Conservation (phyloP, 257 asterid genomes). For the Galeopsis tetrahit region DNA sequence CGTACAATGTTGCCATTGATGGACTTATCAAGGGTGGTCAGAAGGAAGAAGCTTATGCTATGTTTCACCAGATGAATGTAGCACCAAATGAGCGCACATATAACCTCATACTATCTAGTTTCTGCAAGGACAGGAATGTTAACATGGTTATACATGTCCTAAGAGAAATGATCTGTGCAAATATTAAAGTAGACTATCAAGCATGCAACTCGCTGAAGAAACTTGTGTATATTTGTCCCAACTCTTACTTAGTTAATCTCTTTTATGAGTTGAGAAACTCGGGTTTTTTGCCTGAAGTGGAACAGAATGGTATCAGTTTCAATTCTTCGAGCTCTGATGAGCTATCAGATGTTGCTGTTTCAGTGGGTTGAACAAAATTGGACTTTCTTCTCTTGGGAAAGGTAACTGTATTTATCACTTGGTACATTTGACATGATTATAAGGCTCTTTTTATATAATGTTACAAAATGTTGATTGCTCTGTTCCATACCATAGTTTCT, state of each 20-base stretch:
- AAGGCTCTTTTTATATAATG: not conserved
- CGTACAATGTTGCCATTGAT: conserved; percentile 56
- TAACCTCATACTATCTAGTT: conserved; percentile 55
- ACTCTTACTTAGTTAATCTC: conserved; percentile 19
- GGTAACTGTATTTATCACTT: not conserved
- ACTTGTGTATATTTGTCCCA: not conserved
- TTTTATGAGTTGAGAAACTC: conserved; percentile 39
- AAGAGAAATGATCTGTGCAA: conserved; percentile 53
- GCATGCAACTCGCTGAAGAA: not conserved
- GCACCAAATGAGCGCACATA: conserved; percentile 52
- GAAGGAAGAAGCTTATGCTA: conserved; percentile 54
- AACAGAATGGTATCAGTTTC: conserved; percentile 3
- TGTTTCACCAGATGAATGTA: conserved; percentile 53
- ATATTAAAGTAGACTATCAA: conserved; percentile 13
- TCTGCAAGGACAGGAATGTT: conserved; percentile 51
- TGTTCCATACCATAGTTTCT: not conserved
- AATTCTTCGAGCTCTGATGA: conserved; percentile 43
- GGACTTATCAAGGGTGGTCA: conserved; percentile 57
- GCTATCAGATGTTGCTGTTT: conserved; percentile 40
- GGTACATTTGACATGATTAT: not conserved
- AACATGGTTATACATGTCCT: conserved; percentile 47
- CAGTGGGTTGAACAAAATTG: conserved; percentile 39
- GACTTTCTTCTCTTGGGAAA: conserved; percentile 1
- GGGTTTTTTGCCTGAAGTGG: conserved; percentile 46
- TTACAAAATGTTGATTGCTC: not conserved